Evolutionary conservation across 192 early-diverging fungal genomes (phyloP).

Genomic region (Coemansia sp.): DNA sequence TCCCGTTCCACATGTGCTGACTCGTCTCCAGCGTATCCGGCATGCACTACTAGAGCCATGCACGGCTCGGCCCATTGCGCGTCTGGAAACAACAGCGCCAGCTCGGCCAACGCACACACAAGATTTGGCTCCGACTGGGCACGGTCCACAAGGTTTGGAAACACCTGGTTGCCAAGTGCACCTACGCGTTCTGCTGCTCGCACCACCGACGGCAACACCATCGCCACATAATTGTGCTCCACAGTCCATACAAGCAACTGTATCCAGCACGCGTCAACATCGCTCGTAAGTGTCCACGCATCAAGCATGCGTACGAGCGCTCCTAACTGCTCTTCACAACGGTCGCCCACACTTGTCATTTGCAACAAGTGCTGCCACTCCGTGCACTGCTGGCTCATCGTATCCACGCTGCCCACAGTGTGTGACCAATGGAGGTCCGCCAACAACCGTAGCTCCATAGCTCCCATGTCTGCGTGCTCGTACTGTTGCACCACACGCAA

Average conservation of each 20-base stretch:
- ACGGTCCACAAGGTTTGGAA: slow-evolving; percentile 12
- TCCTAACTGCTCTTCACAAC: not conserved
- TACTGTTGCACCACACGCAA: not conserved
- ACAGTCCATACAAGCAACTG: slow-evolving; percentile 22
- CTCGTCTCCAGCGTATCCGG: not conserved
- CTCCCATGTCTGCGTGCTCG: not conserved
- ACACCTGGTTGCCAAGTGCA: not conserved
- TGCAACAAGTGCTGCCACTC: slow-evolving; percentile 8
- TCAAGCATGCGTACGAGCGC: not conserved
- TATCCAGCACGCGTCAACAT: slow-evolving; percentile 11
- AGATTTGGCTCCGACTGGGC: not conserved
- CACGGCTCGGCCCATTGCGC: slow-evolving; percentile 15
- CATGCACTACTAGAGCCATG: slow-evolving; percentile 25
- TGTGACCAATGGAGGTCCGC: slow-evolving; percentile 29
- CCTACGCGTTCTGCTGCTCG: not conserved
- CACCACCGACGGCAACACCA: not conserved
- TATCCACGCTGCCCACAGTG: not conserved
- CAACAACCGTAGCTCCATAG: slow-evolving; percentile 18
- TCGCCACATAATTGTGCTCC: not conserved
- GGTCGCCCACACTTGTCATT: not conserved
- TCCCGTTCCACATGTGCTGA: not conserved
- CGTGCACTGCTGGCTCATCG: not conserved
- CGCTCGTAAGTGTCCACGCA: not conserved
- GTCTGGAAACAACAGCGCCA: slow-evolving; percentile 1
- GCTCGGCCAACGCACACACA: slow-evolving; percentile 4